Percentiles rank a stretch among this genome's conserved stretches.
phyloP scores from a whole-genome alignment of 164 flowering plant species.

The Vitis cinerea region DNA sequence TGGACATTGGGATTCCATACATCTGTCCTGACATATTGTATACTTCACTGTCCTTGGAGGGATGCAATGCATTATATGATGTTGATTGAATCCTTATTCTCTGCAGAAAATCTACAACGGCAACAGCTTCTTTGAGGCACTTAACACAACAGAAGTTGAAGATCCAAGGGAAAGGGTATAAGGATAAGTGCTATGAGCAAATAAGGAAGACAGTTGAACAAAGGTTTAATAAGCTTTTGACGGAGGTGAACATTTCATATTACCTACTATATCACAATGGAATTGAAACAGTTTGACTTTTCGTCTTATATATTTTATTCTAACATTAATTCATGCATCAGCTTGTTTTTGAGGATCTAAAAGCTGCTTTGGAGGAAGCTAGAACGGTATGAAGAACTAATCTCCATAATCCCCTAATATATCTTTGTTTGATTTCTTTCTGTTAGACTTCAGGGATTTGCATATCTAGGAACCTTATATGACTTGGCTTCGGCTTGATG shows the following conservation, averaged over 20 bases:
- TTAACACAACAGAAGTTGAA: constrained; percentile 68
- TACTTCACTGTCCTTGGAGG: no score
- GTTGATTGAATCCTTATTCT: not conserved
- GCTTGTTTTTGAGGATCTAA: constrained; percentile 80
- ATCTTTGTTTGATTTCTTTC: not conserved
- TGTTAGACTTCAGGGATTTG: not conserved
- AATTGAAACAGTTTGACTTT: not conserved
- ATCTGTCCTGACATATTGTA: no score
- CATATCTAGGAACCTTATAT: no score
- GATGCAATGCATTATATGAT: not conserved
- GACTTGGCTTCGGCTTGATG: no score
- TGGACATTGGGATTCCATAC: no score
- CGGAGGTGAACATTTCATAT: no score
- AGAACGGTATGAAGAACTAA: constrained; percentile 48
- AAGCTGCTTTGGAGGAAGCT: constrained; percentile 96
- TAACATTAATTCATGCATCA: constrained; percentile 34
- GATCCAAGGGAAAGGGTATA: constrained; percentile 91
- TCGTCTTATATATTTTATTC: not conserved
- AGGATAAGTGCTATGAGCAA: constrained; percentile 97
- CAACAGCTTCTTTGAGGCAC: constrained; percentile 61
- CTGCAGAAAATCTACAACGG: constrained; percentile 59
- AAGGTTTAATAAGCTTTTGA: constrained; percentile 54
- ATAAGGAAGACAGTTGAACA: constrained; percentile 84
- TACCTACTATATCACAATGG: not conserved
- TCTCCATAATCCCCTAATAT: not conserved